Percentiles rank a stretch among this genome's conserved stretches.
Evolutionary conservation across 1,139 yeast genomes (phyloP).

Genomic region (Komagataea norvegica): DNA sequence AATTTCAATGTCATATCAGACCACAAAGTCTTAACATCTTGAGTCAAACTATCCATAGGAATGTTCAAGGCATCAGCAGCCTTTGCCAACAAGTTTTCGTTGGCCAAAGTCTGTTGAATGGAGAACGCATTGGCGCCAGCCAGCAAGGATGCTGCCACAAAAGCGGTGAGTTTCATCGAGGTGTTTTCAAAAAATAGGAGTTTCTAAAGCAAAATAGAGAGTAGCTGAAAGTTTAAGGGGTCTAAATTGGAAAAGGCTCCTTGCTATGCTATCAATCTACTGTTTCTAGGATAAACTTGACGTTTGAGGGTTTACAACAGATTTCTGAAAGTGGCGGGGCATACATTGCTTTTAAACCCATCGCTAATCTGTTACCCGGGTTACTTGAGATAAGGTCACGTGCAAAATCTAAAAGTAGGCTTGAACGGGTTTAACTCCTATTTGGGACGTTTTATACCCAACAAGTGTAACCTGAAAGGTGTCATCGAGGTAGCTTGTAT

Average conservation of each 20-base stretch:
- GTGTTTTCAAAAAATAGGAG: not conserved
- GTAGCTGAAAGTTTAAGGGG: not conserved
- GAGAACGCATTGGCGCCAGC: constrained; percentile 26
- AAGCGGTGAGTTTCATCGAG: constrained; percentile 17
- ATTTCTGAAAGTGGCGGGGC: constrained; percentile 5
- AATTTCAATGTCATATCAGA: constrained; percentile 52
- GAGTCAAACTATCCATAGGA: constrained; percentile 39
- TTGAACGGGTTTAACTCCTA: too few species aligned
- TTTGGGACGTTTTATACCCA: too few species aligned
- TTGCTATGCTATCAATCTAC: too few species aligned
- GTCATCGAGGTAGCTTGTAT: too few species aligned
- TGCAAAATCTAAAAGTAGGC: too few species aligned
- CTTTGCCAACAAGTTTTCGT: constrained; percentile 27
- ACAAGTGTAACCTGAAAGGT: too few species aligned
- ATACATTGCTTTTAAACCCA: not conserved
- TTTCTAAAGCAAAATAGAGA: not conserved
- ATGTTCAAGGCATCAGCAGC: constrained; percentile 36
- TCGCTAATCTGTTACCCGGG: not conserved
- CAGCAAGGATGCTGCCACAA: constrained; percentile 15
- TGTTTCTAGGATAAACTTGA: too few species aligned
- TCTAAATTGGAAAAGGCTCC: too few species aligned
- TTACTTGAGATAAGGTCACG: constrained; percentile 7
- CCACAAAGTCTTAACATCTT: constrained; percentile 52
- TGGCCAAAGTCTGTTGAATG: constrained; percentile 29
- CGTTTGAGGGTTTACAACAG: too few species aligned